These are phyloP conservation scores for Odontarrhena argentea DNA, from an alignment of 345 rosid genomes.

Conservation along the genomic window DNA sequence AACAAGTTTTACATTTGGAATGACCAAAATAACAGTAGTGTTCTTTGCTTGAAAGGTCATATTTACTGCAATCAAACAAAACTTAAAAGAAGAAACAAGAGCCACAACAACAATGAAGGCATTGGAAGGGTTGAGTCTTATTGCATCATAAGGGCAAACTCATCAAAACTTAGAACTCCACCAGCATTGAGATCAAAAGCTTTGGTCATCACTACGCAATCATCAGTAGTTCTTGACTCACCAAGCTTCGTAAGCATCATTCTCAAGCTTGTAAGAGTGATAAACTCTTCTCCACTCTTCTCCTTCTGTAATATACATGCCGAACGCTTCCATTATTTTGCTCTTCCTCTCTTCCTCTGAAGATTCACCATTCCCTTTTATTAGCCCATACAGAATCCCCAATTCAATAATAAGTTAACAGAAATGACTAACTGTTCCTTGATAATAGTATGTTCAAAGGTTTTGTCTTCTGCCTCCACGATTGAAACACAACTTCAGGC, in stretches of 20 bases:
- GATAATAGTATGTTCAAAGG: too few species aligned
- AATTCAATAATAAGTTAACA: too few species aligned
- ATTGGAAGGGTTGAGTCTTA: slow-evolving; percentile 21
- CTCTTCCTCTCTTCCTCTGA: slow-evolving; percentile 50
- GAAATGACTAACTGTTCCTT: too few species aligned
- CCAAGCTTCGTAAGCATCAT: slow-evolving; percentile 61
- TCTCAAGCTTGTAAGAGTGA: slow-evolving; percentile 60
- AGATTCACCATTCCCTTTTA: slow-evolving; percentile 41
- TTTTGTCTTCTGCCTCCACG: too few species aligned
- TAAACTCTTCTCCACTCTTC: slow-evolving; percentile 57
- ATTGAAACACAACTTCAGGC: too few species aligned
- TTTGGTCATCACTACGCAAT: slow-evolving; percentile 60
- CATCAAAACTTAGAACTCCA: slow-evolving; percentile 70
- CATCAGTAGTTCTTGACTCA: slow-evolving; percentile 49
- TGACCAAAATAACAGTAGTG: not conserved
- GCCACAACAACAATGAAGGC: slow-evolving; percentile 5
- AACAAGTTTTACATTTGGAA: slow-evolving; percentile 5
- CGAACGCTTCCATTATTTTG: slow-evolving; percentile 59
- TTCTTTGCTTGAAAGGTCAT: slow-evolving; percentile 14
- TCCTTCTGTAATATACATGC: slow-evolving; percentile 57
- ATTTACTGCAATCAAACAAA: slow-evolving; percentile 17
- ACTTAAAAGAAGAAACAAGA: too few species aligned
- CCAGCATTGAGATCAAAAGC: slow-evolving; percentile 69
- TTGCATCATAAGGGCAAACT: slow-evolving; percentile 67
- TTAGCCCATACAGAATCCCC: too few species aligned